Evolutionary conservation across 2,329 filamentous ascomycete genomes (phyloP).

Genomic region (Aspergillus phoenicis): DNA sequence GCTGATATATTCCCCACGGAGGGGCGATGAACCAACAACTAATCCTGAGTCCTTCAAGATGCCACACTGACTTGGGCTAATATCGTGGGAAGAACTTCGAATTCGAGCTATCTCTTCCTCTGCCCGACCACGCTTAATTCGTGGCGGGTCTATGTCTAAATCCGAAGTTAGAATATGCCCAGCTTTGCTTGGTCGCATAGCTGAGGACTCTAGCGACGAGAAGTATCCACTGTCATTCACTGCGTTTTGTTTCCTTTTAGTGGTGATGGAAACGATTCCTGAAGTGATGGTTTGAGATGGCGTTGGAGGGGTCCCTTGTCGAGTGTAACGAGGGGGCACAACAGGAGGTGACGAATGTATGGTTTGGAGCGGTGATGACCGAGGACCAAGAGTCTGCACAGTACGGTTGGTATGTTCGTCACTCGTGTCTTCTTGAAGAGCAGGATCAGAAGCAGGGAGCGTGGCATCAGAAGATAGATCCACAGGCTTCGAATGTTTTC

Average conservation of each 20-base stretch:
- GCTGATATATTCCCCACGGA: conserved; percentile 59
- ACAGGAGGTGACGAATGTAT: conserved; percentile 93
- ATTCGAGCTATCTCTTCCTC: conserved; percentile 95
- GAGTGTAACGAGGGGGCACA: conserved; percentile 57
- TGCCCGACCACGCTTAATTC: conserved; percentile 83
- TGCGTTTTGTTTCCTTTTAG: conserved; percentile 75
- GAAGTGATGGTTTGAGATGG: conserved; percentile 63
- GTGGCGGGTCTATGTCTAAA: conserved; percentile 69
- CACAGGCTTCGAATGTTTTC: conserved; percentile 32
- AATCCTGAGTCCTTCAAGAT: conserved; percentile 36
- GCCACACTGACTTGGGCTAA: conserved; percentile 68
- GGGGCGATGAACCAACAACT: conserved; percentile 65
- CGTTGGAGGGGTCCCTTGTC: conserved; percentile 73
- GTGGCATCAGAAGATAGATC: conserved; percentile 79
- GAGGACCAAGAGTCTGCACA: conserved; percentile 33
- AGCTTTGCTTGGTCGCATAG: conserved; percentile 69
- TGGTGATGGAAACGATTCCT: conserved; percentile 65
- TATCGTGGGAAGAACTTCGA: conserved; percentile 84
- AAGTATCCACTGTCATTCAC: conserved; percentile 97
- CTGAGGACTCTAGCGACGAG: conserved; percentile 92
- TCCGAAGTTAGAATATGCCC: conserved; percentile 73
- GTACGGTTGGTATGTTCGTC: conserved; percentile 44
- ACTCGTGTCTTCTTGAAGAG: conserved; percentile 56
- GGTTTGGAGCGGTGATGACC: conserved; percentile 52
- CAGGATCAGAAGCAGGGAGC: conserved; percentile 70